A percentile compares a stretch with the other conserved stretches of the same genome.
phyloP scores from a whole-genome alignment of 257 asterid genomes.

The Solanum pinnatisectum region DNA sequence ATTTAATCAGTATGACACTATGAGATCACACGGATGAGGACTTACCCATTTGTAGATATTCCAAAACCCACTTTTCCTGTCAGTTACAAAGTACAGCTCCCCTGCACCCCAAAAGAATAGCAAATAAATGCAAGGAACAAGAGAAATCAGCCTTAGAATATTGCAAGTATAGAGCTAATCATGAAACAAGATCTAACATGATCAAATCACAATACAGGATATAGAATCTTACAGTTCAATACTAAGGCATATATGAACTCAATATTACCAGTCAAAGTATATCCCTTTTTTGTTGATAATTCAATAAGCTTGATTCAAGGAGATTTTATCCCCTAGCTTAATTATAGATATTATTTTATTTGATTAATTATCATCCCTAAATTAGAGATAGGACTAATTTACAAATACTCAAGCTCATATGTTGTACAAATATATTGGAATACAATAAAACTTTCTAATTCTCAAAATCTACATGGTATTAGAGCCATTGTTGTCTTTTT shows the following conservation, averaged over 20 bases:
- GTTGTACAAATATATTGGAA: not conserved
- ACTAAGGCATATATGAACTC: not conserved
- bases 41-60: slow-evolving; percentile 91
- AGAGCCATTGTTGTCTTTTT: not conserved
- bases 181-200: not conserved
- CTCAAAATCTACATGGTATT: not conserved
- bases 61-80: slow-evolving; percentile 89
- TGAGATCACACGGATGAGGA: not conserved
- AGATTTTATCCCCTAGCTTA: not conserved
- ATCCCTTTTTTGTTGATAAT: not conserved
- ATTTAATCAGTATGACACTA: not conserved
- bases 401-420: not conserved
- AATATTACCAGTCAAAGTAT: not conserved
- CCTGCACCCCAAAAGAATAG: slow-evolving; percentile 35
- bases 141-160: not conserved
- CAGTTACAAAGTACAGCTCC: slow-evolving; percentile 83
- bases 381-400: not conserved
- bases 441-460: not conserved
- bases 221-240: not conserved
- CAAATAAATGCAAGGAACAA: not conserved
- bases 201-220: not conserved
- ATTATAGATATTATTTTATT: not conserved
- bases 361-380: not conserved
- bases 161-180: not conserved
- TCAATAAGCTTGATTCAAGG: not conserved